Conservation (phyloP, 805 yeast genomes). For the Komagataella kurtzmanii region DNA sequence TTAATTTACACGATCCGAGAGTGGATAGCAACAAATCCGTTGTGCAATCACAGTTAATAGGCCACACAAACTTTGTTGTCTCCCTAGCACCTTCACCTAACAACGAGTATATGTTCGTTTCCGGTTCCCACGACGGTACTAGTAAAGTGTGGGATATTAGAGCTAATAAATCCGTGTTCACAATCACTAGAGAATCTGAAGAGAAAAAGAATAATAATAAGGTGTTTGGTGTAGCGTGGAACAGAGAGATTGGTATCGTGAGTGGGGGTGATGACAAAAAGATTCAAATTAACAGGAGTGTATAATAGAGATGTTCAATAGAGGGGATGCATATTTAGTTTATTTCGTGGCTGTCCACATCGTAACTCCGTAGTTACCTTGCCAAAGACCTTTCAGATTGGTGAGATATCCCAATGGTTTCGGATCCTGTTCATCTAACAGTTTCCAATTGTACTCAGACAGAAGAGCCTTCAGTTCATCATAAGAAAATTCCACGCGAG, state of each 20-base stretch:
- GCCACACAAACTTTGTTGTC: conserved; percentile 88
- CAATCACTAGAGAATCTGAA: conserved; percentile 60
- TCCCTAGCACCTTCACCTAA: conserved; percentile 62
- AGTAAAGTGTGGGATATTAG: conserved; percentile 93
- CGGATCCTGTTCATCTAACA: conserved; percentile 21
- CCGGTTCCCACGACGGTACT: conserved; percentile 95
- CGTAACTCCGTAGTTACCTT: conserved; percentile 59
- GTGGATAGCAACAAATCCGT: conserved; percentile 38
- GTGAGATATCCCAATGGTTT: conserved; percentile 50
- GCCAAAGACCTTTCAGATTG: conserved; percentile 55
- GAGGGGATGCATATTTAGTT: background rate
- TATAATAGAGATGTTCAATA: background rate
- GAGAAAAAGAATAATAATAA: conserved; percentile 35
- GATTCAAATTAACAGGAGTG: conserved; percentile 55
- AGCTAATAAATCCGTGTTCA: conserved; percentile 69
- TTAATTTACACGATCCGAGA: conserved; percentile 87
- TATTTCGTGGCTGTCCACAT: conserved; percentile 31
- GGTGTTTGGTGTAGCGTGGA: conserved; percentile 85
- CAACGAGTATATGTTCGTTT: conserved; percentile 69
- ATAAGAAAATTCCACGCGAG: conserved; percentile 57
- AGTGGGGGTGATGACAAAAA: conserved; percentile 94
- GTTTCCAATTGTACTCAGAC: conserved; percentile 48
- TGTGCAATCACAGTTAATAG: conserved; percentile 61
- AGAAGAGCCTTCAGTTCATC: conserved; percentile 56
- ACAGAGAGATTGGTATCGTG: conserved; percentile 61